Conservation (phyloP, 345 rosid genomes). For the Eucalyptus camaldulensis region DNA sequence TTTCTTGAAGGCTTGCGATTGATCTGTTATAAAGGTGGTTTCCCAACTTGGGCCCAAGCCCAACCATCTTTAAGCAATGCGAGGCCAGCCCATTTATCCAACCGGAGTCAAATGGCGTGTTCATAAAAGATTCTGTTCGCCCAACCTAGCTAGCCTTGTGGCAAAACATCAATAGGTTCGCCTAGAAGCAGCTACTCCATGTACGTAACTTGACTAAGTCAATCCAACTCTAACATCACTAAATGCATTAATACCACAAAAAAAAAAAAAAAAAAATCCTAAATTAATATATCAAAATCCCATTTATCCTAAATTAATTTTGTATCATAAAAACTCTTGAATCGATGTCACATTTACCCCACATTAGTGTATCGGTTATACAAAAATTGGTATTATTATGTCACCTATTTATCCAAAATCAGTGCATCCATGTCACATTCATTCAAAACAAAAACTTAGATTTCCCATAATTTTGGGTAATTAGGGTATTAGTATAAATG, state of each 20-base stretch:
- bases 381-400: too few relatives aligned
- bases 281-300: rapidly evolving
- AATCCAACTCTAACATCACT: not conserved
- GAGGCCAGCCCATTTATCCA: not conserved
- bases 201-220: not conserved
- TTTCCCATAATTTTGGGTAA: not conserved
- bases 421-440: rapidly evolving
- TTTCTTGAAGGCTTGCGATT: not conserved
- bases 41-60: not conserved
- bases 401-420: not conserved
- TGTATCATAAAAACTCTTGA: not conserved
- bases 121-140: not conserved
- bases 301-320: not conserved
- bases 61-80: not conserved
- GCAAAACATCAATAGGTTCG: not conserved
- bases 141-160: not conserved
- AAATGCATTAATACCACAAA: not conserved
- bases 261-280: not conserved
- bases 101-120: not conserved
- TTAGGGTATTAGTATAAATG: not conserved
- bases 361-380: too few relatives aligned
- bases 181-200: not conserved
- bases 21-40: not conserved
- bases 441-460: rapidly evolving
- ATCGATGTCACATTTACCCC: rapidly evolving